Percentiles rank a stretch among this genome's conserved stretches.
Conservation (phyloP, 1,284 basidiomycete species). For the Pyrrhoderma lamaoense region DNA sequence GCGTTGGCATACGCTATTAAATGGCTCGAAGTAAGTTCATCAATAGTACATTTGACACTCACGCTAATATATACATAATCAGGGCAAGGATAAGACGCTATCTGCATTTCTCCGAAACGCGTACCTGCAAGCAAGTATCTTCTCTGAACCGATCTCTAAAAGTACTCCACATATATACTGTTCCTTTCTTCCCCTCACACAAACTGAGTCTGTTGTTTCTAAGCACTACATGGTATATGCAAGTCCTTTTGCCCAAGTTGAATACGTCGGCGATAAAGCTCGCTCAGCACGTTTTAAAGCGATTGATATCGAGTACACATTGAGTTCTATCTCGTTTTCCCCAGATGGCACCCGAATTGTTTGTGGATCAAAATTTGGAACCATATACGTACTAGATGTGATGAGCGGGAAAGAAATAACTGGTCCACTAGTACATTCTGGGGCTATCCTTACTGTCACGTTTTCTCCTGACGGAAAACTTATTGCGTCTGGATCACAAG, state of each 20-base stretch:
- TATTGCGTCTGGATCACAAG: conserved; percentile 17
- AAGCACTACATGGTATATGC: background rate
- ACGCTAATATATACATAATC: background rate
- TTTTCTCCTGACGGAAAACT: conserved; percentile 17
- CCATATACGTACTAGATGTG: conserved; percentile 20
- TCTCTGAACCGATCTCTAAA: too few relatives aligned
- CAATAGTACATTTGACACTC: too few relatives aligned
- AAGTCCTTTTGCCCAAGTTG: too few relatives aligned
- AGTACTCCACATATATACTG: too few relatives aligned
- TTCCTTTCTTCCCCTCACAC: too few relatives aligned
- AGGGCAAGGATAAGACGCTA: background rate
- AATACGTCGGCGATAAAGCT: too few relatives aligned
- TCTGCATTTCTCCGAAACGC: background rate
- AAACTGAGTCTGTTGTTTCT: background rate
- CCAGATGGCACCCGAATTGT: conserved; percentile 21
- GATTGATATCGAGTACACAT: too few relatives aligned
- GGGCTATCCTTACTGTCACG: conserved; percentile 6
- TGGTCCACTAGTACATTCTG: conserved; percentile 7
- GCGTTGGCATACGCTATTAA: background rate
- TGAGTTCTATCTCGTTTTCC: conserved; percentile 14
- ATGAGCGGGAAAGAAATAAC: conserved; percentile 5
- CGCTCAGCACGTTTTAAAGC: too few relatives aligned
- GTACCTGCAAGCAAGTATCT: too few relatives aligned
- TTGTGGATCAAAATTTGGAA: conserved; percentile 17
- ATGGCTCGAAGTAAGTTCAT: too few relatives aligned